Percentiles rank a stretch among this genome's conserved stretches.
These are phyloP conservation scores for Cercis canadensis DNA, from an alignment of 306 rosid genomes.

Conservation along the genomic window DNA sequence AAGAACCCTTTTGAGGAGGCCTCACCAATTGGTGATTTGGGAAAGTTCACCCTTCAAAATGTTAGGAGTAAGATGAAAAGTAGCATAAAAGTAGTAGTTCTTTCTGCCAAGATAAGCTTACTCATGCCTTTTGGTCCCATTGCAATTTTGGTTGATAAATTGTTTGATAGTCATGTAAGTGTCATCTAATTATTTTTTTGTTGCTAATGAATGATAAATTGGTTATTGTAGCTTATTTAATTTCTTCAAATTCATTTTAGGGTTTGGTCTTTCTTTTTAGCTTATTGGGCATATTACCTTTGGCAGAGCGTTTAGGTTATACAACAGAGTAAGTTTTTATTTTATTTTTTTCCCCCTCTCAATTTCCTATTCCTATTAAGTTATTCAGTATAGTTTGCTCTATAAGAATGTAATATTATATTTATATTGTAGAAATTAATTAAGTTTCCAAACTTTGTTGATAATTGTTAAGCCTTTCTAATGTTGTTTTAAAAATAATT, in stretches of 20 bases:
- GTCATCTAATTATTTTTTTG: slow-evolving; percentile 6
- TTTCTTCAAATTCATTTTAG: slow-evolving; percentile 42
- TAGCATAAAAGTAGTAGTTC: slow-evolving; percentile 63
- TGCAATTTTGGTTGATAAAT: slow-evolving; percentile 56
- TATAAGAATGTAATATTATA: too few species aligned
- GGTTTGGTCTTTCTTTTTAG: slow-evolving; percentile 74
- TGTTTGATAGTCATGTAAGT: slow-evolving; percentile 62
- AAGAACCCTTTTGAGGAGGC: slow-evolving; percentile 10
- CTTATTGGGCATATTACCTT: slow-evolving; percentile 71
- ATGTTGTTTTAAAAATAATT: too few species aligned
- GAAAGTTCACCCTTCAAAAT: background rate
- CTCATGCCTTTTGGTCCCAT: slow-evolving; percentile 78
- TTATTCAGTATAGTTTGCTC: too few species aligned
- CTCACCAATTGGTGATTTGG: slow-evolving; percentile 20
- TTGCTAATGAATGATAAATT: background rate
- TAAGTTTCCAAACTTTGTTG: too few species aligned
- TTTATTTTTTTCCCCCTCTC: too few species aligned
- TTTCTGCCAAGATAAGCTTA: slow-evolving; percentile 70
- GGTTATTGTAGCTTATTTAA: background rate
- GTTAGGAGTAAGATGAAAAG: slow-evolving; percentile 41
- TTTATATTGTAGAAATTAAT: too few species aligned
- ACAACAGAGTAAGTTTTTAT: slow-evolving; percentile 70
- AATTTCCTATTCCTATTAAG: slow-evolving; percentile 12
- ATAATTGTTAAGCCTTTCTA: too few species aligned
- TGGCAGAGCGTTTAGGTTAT: slow-evolving; percentile 82